Conservation (phyloP, 2,329 filamentous ascomycete genomes). For the Colletotrichum plurivorum region DNA sequence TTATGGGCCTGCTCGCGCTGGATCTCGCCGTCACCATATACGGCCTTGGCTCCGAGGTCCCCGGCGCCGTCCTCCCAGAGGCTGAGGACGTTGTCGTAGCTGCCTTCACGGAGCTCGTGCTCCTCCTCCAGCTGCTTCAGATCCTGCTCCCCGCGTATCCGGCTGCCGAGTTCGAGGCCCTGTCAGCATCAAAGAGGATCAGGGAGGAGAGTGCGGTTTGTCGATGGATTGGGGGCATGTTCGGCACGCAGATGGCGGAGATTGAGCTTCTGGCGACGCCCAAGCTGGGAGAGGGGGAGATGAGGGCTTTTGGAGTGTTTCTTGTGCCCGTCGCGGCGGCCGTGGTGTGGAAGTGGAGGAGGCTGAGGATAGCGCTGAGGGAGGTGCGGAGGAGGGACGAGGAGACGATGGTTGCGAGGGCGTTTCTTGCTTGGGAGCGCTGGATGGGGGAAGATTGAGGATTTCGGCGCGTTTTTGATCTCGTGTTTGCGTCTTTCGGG, state of each 20-base stretch:
- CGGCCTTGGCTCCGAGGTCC: slow-evolving; percentile 15
- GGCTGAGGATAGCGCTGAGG: neutral
- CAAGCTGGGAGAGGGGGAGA: neutral
- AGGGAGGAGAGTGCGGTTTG: neutral
- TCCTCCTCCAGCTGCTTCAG: slow-evolving; percentile 23
- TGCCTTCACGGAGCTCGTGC: slow-evolving; percentile 22
- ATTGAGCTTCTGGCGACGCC: neutral
- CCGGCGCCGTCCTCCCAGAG: slow-evolving; percentile 2
- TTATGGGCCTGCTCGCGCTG: neutral
- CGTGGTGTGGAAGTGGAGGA: slow-evolving; percentile 17
- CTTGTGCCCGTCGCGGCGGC: slow-evolving; percentile 3
- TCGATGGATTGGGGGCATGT: slow-evolving; percentile 12
- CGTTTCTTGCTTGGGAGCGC: neutral
- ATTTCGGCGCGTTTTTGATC: too few species aligned
- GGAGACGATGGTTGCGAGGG: slow-evolving; percentile 1
- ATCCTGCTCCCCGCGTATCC: slow-evolving; percentile 14
- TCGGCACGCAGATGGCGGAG: slow-evolving; percentile 17
- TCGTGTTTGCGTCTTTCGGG: neutral
- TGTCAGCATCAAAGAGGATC: neutral
- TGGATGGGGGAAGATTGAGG: neutral
- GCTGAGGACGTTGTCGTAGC: neutral
- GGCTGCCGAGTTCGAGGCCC: neutral
- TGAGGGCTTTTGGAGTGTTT: slow-evolving; percentile 18
- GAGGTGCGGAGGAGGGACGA: neutral
- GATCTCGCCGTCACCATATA: slow-evolving; percentile 27